A percentile compares a stretch with the other conserved stretches of the same genome.
Evolutionary conservation across 805 yeast species (phyloP).

Genomic region (Candida odintsovae): DNA sequence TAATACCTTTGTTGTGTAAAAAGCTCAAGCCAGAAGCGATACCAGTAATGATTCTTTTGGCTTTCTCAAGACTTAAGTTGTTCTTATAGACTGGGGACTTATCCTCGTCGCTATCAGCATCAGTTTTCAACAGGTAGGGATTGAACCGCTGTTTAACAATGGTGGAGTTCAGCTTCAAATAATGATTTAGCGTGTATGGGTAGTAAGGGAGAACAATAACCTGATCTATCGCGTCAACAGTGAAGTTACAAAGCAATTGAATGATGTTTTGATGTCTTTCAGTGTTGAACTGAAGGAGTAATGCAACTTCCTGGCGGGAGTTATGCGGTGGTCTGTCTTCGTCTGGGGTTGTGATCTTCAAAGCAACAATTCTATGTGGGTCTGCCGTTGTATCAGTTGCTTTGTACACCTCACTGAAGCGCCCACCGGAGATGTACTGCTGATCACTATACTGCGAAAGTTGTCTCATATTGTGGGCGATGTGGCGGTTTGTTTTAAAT

Average conservation of each 20-base stretch:
- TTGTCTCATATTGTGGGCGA: not conserved
- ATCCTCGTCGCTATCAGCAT: conserved; percentile 9
- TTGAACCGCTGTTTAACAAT: conserved; percentile 25
- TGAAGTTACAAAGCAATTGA: conserved; percentile 10
- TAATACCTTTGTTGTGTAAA: conserved; percentile 68
- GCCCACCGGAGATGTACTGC: conserved; percentile 34
- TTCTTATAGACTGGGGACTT: conserved; percentile 5
- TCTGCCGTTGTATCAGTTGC: conserved; percentile 13
- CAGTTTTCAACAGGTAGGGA: conserved; percentile 24
- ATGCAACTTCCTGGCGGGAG: conserved; percentile 38
- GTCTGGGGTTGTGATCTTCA: conserved; percentile 44
- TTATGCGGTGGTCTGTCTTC: conserved; percentile 51
- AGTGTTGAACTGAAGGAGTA: conserved; percentile 25
- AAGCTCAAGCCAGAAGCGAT: conserved; percentile 45
- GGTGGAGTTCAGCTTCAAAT: conserved; percentile 29
- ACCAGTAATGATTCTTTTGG: conserved; percentile 30
- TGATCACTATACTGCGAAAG: conserved; percentile 10
- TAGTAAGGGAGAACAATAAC: conserved; percentile 39
- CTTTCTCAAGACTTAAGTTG: conserved; percentile 9
- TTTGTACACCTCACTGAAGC: conserved; percentile 36
- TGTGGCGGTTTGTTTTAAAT: not conserved
- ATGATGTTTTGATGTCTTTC: conserved; percentile 3
- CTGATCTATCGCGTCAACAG: conserved; percentile 27
- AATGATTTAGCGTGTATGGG: conserved; percentile 28
- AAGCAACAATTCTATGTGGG: conserved; percentile 27